phyloP scores from a whole-genome alignment of 139 green algal genomes.

The Chlorella sp. region DNA sequence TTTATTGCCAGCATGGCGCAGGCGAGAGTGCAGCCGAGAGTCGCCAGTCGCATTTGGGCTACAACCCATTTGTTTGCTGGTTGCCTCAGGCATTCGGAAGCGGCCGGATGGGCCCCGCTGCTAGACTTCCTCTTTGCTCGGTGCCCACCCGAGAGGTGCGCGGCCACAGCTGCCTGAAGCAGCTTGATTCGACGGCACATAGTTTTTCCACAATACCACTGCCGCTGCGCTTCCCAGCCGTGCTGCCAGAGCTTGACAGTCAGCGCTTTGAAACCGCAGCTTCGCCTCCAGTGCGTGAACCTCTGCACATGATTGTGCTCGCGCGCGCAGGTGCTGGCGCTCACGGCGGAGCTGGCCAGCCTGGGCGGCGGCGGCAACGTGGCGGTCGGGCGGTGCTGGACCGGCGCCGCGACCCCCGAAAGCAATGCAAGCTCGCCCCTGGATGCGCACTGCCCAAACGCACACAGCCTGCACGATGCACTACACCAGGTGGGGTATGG shows the following conservation, averaged over 20 bases:
- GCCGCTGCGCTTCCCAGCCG: background rate
- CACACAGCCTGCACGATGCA: background rate
- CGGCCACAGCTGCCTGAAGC: background rate
- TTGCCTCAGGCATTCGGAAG: no score
- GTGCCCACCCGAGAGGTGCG: slow-evolving; percentile 7
- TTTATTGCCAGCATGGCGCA: no score
- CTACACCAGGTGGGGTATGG: background rate
- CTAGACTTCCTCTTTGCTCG: background rate
- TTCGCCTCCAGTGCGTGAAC: background rate
- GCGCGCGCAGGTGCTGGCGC: background rate
- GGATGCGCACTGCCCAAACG: background rate
- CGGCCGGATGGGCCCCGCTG: no score
- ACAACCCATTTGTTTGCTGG: no score
- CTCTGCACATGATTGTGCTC: no score
- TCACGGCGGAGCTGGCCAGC: slow-evolving; percentile 1
- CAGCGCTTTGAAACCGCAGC: background rate
- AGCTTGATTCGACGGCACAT: background rate
- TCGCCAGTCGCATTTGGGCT: no score
- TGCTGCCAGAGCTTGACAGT: background rate
- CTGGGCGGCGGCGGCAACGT: slow-evolving; percentile 19
- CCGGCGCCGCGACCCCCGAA: background rate
- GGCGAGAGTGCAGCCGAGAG: no score
- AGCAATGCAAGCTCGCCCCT: background rate
- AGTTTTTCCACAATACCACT: background rate
- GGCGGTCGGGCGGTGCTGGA: background rate